Percentiles rank a stretch among this genome's conserved stretches.
phyloP scores from a whole-genome alignment of 2,329 filamentous ascomycete species.

The Aaosphaeria arxii region DNA sequence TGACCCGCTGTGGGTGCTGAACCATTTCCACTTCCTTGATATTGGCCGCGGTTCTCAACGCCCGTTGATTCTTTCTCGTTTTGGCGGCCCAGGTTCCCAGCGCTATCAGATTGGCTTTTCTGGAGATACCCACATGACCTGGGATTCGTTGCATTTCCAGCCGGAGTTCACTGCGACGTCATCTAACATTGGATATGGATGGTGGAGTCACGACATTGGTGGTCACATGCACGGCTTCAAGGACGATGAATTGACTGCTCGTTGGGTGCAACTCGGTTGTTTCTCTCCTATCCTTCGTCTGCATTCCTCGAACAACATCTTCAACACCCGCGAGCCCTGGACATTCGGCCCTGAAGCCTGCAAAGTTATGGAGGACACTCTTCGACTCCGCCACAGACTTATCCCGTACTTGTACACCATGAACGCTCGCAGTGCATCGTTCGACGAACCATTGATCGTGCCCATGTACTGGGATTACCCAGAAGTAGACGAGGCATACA shows the following conservation, averaged over 20 bases:
- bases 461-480: slow-evolving; percentile 64
- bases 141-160: slow-evolving; percentile 61
- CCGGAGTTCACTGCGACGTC: slow-evolving; percentile 66
- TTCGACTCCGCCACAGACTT: slow-evolving; percentile 57
- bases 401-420: slow-evolving; percentile 61
- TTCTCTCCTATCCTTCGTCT: slow-evolving; percentile 62
- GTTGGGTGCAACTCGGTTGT: slow-evolving; percentile 62
- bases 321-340: slow-evolving; percentile 64
- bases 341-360: slow-evolving; percentile 48
- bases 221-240: slow-evolving; percentile 57
- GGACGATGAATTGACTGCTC: slow-evolving; percentile 57
- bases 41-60: slow-evolving; percentile 41
- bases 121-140: slow-evolving; percentile 59
- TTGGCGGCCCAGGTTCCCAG: slow-evolving; percentile 61
- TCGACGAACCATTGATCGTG: slow-evolving; percentile 54
- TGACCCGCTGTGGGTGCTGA: slow-evolving; percentile 63
- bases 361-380: slow-evolving; percentile 47
- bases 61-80: slow-evolving; percentile 59
- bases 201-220: slow-evolving; percentile 69
- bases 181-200: slow-evolving; percentile 65
- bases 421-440: slow-evolving; percentile 47
- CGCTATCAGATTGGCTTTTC: slow-evolving; percentile 65
- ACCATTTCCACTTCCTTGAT: slow-evolving; percentile 63
- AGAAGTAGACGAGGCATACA: slow-evolving; percentile 52
- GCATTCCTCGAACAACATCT: slow-evolving; percentile 57